Evolutionary conservation across 139 green algal genomes (phyloP), one percentile per base, ranked within the genome.

Genomic region (Choricystis sp.): DNA sequence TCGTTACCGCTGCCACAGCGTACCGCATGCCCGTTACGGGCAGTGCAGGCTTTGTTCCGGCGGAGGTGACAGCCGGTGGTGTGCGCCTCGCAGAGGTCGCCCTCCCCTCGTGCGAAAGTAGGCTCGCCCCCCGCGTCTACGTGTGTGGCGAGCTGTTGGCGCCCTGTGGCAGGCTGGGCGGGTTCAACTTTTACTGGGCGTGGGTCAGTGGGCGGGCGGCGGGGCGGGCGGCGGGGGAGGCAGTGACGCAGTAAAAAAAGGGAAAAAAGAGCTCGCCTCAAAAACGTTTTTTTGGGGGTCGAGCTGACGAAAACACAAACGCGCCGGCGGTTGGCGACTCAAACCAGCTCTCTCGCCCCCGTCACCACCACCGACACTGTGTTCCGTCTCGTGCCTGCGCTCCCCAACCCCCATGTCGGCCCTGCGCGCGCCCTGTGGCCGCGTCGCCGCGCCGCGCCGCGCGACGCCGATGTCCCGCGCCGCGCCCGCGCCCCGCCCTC

Each of bases 131-230:
- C 3, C 73, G 78, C 0, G 21, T 95, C 61, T 79, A 78, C 65
- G 22, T 95, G 24, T 95, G 85, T 59, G 88, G 90, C 1, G 90
- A 97, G 75, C 61, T 95, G 25, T 62, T 82, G 21, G 89, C 95
- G 65, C 78, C 94, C 5, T 89, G 89, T 72, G 87, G 87, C 0
- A 72, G 87, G 22, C 92, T 95, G n/a, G 90, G 90, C 3, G 90
- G 90, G 26, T 97, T 93, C 77, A 97, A 97, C 62, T 97, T 96
- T 67, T 86, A 85, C 23, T 95, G 79, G 80, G 90, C 90, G 0
- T 96, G 85, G 84, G 64, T 85, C 2, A 81, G 74, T 3, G 90
- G 87, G 3, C 67, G 85, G 20, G 58, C 85, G 14, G 88, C 85
- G 21, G 87, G 87, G 1, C 56, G 86, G 19, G 73, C 68, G 26